Conservation (phyloP, 179 eudicot genomes). For the Pouteria campechiana region DNA sequence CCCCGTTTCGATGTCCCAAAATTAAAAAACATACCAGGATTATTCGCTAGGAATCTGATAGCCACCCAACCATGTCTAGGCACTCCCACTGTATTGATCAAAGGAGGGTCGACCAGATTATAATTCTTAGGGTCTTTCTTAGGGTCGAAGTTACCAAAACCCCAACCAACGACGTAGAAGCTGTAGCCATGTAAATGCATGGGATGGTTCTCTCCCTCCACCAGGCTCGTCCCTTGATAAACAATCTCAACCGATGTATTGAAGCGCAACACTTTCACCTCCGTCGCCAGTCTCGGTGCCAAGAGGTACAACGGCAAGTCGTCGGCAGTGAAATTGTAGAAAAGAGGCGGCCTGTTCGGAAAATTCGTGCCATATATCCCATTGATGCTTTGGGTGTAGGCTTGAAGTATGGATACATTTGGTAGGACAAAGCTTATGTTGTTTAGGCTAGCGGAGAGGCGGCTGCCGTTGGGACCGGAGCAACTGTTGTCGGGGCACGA, state of each 20-base stretch:
- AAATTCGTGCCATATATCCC: conserved; percentile 15
- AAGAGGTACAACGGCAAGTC: conserved; percentile 8
- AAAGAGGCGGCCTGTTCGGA: conserved; percentile 12
- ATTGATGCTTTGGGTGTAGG: conserved; percentile 8
- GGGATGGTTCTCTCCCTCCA: conserved; percentile 13
- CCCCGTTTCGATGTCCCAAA: no score
- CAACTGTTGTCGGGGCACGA: conserved; percentile 18
- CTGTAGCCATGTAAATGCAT: conserved; percentile 19
- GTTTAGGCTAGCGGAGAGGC: conserved; percentile 26
- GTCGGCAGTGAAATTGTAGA: conserved; percentile 17
- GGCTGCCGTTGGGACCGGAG: conserved; percentile 15
- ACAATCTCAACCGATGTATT: conserved; percentile 29
- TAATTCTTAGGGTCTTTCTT: conserved; percentile 7
- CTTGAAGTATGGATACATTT: conserved; percentile 12
- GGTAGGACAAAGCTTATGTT: conserved; percentile 28
- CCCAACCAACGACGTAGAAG: conserved; percentile 17
- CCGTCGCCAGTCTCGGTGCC: conserved; percentile 9
- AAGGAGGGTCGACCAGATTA: conserved; percentile 19
- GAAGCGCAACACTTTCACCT: conserved; percentile 14
- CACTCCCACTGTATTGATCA: conserved; percentile 7
- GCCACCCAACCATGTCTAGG: conserved; percentile 19
- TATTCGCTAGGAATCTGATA: conserved; percentile 13
- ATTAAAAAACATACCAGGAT: conserved; percentile 8
- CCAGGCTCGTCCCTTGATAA: conserved; percentile 19
- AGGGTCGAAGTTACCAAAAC: conserved; percentile 17